phyloP scores from a whole-genome alignment of 2,329 filamentous ascomycete species.

The Passalora sequoiae region DNA sequence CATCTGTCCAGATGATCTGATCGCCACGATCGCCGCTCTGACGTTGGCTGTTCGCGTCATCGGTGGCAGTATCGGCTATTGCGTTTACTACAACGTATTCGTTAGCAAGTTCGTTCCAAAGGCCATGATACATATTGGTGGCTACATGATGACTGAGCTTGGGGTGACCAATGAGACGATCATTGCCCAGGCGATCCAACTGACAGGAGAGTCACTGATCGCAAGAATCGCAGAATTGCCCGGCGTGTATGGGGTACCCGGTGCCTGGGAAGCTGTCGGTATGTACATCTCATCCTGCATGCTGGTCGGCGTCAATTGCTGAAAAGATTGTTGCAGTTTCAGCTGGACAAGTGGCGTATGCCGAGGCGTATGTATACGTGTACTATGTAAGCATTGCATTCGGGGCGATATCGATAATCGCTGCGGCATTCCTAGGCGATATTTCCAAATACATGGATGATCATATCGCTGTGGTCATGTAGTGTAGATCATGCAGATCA shows the following conservation, averaged over 20 bases:
- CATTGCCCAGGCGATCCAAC: slow-evolving; percentile 46
- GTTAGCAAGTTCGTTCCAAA: slow-evolving; percentile 37
- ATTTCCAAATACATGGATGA: slow-evolving; percentile 32
- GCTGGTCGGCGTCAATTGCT: too few species aligned
- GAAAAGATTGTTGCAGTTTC: slow-evolving; percentile 12
- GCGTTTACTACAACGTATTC: slow-evolving; percentile 38
- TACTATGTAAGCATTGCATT: slow-evolving; percentile 32
- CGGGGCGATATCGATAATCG: slow-evolving; percentile 27
- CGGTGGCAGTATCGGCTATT: slow-evolving; percentile 55
- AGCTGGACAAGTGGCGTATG: slow-evolving; percentile 27
- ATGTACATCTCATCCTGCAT: too few species aligned
- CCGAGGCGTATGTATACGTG: slow-evolving; percentile 28
- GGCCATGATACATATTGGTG: slow-evolving; percentile 46
- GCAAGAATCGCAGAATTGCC: slow-evolving; percentile 46
- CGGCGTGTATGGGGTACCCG: slow-evolving; percentile 49
- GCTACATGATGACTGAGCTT: slow-evolving; percentile 45
- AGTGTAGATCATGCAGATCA: too few species aligned
- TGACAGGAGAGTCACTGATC: slow-evolving; percentile 52
- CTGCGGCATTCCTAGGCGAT: slow-evolving; percentile 29
- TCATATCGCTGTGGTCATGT: slow-evolving; percentile 43
- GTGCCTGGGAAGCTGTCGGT: slow-evolving; percentile 20
- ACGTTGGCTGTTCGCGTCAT: slow-evolving; percentile 66
- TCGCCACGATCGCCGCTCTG: slow-evolving; percentile 63
- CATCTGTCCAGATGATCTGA: slow-evolving; percentile 64
- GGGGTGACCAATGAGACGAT: slow-evolving; percentile 44